Evolutionary conservation across 129 eudicot genomes (phyloP).

Genomic region (Ambrosia trifida): DNA sequence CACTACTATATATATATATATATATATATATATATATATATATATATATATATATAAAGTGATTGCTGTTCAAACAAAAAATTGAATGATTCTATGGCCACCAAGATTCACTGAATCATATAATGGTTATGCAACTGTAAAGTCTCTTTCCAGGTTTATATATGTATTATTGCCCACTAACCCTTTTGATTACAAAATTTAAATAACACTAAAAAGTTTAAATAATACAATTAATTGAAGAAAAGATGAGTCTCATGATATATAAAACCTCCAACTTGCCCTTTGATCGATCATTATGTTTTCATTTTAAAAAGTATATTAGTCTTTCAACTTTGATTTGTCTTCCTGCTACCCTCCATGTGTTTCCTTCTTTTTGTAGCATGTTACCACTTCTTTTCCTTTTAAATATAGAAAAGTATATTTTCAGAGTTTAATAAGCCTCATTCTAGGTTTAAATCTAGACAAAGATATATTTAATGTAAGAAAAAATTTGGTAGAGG

Average conservation of each 20-base stretch:
- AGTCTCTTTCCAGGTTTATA: conserved; percentile 19
- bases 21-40: too few species aligned
- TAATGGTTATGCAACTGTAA: conserved; percentile 27
- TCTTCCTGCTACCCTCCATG: conserved; percentile 22
- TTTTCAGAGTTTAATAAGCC: background rate
- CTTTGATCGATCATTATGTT: conserved; percentile 19
- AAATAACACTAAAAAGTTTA: background rate
- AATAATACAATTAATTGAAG: background rate
- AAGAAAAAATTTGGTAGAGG: too few species aligned
- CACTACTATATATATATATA: too few species aligned
- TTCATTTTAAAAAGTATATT: background rate
- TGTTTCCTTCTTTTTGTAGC: conserved; percentile 15
- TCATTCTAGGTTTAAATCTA: too few species aligned
- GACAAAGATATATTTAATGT: too few species aligned
- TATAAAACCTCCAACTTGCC: conserved; percentile 29
- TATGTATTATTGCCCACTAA: conserved; percentile 25
- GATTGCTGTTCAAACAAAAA: too few species aligned
- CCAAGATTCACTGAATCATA: conserved; percentile 25
- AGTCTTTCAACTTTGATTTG: background rate
- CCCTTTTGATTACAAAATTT: conserved; percentile 4
- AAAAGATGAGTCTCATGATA: conserved; percentile 29
- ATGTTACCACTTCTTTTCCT: conserved; percentile 27
- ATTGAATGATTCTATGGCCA: conserved; percentile 25
- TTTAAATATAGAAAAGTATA: background rate
- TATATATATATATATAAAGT: too few species aligned